Evolutionary conservation across 225 moss, liverwort and hornwort species (phyloP).

Genomic region (Rhytidiadelphus loreus): DNA sequence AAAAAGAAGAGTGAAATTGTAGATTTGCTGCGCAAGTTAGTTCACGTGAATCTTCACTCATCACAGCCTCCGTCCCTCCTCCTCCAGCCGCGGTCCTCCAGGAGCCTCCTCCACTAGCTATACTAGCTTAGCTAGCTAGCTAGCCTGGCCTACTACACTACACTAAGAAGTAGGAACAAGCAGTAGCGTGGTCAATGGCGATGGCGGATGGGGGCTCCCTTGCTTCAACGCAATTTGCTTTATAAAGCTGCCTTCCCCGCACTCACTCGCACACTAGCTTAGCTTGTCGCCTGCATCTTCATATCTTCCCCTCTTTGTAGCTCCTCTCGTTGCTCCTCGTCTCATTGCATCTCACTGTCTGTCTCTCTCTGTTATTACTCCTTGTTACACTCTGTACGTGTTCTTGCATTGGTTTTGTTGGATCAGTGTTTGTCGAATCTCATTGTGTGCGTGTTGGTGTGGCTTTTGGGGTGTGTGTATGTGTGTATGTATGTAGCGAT

Average conservation of each 20-base stretch:
- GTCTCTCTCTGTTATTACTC: background rate
- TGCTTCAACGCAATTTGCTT: conserved; percentile 11
- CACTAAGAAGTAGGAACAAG: background rate
- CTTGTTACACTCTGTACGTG: background rate
- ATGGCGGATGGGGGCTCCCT: conserved; percentile 8
- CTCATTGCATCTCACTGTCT: background rate
- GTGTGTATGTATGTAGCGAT: background rate
- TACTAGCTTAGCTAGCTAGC: background rate
- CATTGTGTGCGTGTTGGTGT: background rate
- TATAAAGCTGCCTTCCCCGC: conserved; percentile 18
- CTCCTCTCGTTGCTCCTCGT: background rate
- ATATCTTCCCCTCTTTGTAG: background rate
- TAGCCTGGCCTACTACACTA: background rate
- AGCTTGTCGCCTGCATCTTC: background rate
- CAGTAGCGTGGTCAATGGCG: conserved; percentile 22
- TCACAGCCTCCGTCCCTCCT: background rate
- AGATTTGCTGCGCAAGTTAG: background rate
- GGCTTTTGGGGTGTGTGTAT: background rate
- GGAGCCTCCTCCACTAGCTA: background rate
- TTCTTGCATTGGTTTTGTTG: background rate
- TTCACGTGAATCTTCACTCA: conserved; percentile 21
- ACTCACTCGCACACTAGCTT: background rate
- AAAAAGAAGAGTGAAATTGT: background rate
- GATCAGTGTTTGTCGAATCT: background rate
- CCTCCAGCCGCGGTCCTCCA: conserved; percentile 1